phyloP scores from a whole-genome alignment of 108 stramenopile genomes.

The Discostella stelligeroides region DNA sequence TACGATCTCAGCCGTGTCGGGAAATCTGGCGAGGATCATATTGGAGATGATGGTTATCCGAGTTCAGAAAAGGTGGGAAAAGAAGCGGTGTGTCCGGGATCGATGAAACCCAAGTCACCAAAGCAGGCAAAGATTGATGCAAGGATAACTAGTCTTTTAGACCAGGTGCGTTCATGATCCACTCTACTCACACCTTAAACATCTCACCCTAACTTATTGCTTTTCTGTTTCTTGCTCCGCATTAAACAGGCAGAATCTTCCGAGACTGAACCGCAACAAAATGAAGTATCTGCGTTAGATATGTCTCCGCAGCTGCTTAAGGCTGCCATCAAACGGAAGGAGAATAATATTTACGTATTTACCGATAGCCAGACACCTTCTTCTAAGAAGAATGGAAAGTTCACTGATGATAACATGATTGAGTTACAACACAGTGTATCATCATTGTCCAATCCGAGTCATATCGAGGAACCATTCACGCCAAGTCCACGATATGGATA shows the following conservation, averaged over 20 bases:
- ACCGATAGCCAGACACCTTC: neutral
- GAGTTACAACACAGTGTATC: slow-evolving; percentile 43
- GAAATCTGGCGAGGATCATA: no score
- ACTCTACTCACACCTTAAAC: neutral
- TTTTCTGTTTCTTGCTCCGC: neutral
- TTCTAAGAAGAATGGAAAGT: neutral
- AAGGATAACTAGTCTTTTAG: slow-evolving; percentile 12
- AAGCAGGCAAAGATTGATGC: neutral
- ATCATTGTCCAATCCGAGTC: slow-evolving; percentile 39
- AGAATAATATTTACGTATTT: slow-evolving; percentile 11
- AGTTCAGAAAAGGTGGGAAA: neutral
- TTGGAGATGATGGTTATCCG: neutral
- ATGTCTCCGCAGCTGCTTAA: slow-evolving; percentile 6
- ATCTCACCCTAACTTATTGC: neutral
- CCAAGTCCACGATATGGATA: slow-evolving; percentile 40
- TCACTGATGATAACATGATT: slow-evolving; percentile 10
- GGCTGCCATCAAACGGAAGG: slow-evolving; percentile 7
- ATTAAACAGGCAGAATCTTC: neutral
- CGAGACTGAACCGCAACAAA: neutral
- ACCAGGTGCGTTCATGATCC: neutral
- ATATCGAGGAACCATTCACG: slow-evolving; percentile 27
- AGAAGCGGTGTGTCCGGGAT: neutral
- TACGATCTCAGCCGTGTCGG: neutral
- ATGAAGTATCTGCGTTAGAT: slow-evolving; percentile 10
- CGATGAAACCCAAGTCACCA: neutral